These are phyloP conservation scores for Pterula multifida DNA, from an alignment of 1,284 basidiomycete species.

Conservation along the genomic window DNA sequence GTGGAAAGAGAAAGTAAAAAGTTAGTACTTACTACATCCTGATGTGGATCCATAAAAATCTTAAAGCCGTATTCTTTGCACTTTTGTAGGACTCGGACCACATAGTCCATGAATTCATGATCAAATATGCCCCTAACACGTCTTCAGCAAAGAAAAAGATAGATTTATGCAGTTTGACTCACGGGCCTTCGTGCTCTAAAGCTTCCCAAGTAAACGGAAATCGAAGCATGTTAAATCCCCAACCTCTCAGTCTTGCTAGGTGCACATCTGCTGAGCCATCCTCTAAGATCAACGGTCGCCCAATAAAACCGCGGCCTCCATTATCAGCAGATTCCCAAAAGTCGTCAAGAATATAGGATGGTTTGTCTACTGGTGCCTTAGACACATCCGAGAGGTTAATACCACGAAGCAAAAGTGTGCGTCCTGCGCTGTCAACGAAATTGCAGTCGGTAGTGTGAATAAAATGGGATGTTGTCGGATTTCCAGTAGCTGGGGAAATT, in stretches of 20 bases:
- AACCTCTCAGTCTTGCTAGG: constrained; percentile 71
- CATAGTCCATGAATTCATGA: constrained; percentile 87
- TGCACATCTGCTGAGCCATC: constrained; percentile 86
- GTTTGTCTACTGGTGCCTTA: constrained; percentile 71
- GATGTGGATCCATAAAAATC: constrained; percentile 94
- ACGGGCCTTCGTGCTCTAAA: constrained; percentile 89
- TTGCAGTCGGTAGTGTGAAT: constrained; percentile 60
- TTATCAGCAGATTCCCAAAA: constrained; percentile 84
- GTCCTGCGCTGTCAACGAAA: constrained; percentile 79
- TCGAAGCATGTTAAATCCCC: constrained; percentile 93
- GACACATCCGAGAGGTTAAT: constrained; percentile 86
- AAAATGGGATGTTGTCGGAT: background rate
- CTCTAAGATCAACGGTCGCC: constrained; percentile 70
- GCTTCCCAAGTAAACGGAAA: constrained; percentile 95
- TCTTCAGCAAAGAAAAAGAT: constrained; percentile 1
- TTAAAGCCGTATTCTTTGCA: constrained; percentile 94
- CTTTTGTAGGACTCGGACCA: constrained; percentile 74
- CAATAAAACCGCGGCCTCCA: constrained; percentile 65
- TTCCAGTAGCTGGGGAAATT: background rate
- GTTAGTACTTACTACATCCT: constrained; percentile 70
- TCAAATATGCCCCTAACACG: constrained; percentile 75
- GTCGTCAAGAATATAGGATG: constrained; percentile 56
- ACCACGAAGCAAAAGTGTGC: constrained; percentile 80
- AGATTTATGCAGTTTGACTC: constrained; percentile 26
- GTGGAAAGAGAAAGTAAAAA: background rate